phyloP scores from a whole-genome alignment of 371 early-diverging fungal genomes.

The Umbelopsis sp. region DNA sequence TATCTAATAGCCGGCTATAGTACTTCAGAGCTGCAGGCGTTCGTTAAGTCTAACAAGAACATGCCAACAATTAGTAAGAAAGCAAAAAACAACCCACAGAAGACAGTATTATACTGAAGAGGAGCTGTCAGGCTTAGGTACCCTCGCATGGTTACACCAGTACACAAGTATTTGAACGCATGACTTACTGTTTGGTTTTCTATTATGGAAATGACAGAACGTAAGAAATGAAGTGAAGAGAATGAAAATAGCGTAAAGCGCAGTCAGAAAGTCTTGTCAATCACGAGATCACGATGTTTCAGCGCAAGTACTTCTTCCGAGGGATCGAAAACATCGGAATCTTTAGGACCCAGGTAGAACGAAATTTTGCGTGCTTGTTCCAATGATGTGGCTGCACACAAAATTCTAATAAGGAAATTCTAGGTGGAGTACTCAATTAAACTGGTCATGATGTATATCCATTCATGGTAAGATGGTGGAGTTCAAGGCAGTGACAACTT shows the following conservation, averaged over 20 bases:
- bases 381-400: neutral
- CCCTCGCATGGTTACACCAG: constrained; percentile 10
- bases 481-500: neutral
- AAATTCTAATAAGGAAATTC: constrained; percentile 10
- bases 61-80: neutral
- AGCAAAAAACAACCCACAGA: neutral
- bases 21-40: neutral
- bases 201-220: neutral
- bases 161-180: neutral
- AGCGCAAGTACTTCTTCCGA: constrained; percentile 5
- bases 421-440: neutral
- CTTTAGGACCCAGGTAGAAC: neutral
- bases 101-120: neutral
- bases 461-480: neutral
- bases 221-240: neutral
- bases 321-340: neutral
- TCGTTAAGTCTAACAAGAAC: neutral
- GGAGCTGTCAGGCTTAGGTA: neutral
- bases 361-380: too few species aligned
- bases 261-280: neutral
- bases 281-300: constrained; percentile 15
- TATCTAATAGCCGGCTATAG: neutral
- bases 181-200: constrained; percentile 2
- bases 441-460: neutral
- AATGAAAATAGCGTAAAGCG: too few species aligned